Conservation (phyloP, 2,329 filamentous ascomycete genomes). For the Fusarium tuaranense region DNA sequence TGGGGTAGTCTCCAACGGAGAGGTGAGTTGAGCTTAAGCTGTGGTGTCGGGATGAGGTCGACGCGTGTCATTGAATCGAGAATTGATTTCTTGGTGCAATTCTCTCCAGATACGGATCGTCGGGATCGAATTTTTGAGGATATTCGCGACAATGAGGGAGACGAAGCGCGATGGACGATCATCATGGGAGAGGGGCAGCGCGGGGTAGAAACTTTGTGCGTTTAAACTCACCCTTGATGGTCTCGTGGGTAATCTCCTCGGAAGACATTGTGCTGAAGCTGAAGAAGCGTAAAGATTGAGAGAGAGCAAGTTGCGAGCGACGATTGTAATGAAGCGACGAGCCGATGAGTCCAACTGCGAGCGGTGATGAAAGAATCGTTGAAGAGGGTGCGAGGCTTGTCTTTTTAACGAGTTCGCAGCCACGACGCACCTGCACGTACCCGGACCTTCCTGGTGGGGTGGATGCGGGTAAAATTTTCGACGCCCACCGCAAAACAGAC, state of each 20-base stretch:
- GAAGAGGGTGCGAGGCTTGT: conserved; percentile 35
- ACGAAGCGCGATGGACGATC: conserved; percentile 7
- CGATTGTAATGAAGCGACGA: conserved; percentile 30
- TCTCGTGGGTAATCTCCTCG: conserved; percentile 77
- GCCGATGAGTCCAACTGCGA: conserved; percentile 16
- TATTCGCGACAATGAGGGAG: neutral
- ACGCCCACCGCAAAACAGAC: conserved; percentile 39
- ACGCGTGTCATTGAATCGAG: neutral
- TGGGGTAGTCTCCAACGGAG: neutral
- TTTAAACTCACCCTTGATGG: conserved; percentile 74
- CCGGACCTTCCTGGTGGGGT: conserved; percentile 21
- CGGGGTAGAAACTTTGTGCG: conserved; percentile 31
- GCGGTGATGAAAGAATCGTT: conserved; percentile 18
- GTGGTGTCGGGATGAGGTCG: neutral
- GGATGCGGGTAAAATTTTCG: conserved; percentile 45
- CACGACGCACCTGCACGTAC: conserved; percentile 19
- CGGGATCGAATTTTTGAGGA: neutral
- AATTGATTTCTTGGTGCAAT: neutral
- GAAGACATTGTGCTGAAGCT: conserved; percentile 62
- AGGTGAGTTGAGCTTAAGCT: neutral
- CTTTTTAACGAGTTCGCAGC: conserved; percentile 35
- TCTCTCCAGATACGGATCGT: neutral
- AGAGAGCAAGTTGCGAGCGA: conserved; percentile 9
- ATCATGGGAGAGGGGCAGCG: conserved; percentile 46
- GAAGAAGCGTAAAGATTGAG: conserved; percentile 19